Conservation (phyloP, 768 basidiomycete species). For the Leccinum uliginosum region DNA sequence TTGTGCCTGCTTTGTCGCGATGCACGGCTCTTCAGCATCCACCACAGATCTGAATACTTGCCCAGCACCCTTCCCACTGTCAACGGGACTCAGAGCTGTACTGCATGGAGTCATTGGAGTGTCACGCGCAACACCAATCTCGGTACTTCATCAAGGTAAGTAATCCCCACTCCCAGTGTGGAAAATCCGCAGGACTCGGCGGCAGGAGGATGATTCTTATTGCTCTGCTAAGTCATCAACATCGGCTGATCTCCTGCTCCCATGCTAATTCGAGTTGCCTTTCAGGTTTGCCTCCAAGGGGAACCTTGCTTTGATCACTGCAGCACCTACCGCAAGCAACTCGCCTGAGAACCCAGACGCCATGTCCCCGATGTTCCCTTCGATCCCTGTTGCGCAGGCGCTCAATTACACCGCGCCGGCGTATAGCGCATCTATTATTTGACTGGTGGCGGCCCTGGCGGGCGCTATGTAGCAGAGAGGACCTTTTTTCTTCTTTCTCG, state of each 20-base stretch:
- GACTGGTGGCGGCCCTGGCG: no score
- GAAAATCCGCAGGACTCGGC: no score
- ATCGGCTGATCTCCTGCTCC: constrained; percentile 35
- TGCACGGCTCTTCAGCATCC: constrained; percentile 53
- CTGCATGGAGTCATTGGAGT: no score
- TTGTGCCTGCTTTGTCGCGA: neutral
- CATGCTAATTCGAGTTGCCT: constrained; percentile 47
- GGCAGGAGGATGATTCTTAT: neutral
- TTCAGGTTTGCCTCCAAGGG: constrained; percentile 39
- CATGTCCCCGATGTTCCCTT: neutral
- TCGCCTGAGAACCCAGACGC: neutral
- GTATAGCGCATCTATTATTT: constrained; percentile 27
- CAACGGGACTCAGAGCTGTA: constrained; percentile 48
- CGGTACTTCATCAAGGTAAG: constrained; percentile 53
- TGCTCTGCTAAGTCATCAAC: constrained; percentile 44
- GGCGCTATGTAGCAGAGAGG: neutral
- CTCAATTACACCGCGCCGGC: constrained; percentile 52
- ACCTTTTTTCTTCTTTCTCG: neutral
- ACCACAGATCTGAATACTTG: constrained; percentile 56
- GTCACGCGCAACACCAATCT: constrained; percentile 31
- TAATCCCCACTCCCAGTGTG: neutral
- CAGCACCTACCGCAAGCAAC: neutral
- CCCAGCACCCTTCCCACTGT: constrained; percentile 52
- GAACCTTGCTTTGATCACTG: neutral
- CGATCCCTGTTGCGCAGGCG: constrained; percentile 20